A percentile compares a stretch with the other conserved stretches of the same genome.
Conservation (phyloP, 177 flowering plant genomes). For the Telopea speciosissima region DNA sequence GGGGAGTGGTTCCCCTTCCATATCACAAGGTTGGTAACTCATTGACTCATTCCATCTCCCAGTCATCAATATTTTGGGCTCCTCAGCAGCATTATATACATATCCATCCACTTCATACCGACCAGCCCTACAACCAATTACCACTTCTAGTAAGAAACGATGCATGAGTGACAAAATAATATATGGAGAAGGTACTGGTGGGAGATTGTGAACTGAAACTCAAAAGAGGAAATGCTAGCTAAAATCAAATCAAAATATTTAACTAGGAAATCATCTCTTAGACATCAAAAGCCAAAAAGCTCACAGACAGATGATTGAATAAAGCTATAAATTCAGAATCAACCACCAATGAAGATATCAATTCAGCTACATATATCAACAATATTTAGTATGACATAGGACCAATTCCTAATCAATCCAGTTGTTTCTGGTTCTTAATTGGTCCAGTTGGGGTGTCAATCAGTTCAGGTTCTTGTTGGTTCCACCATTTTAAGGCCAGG, state of each 20-base stretch:
- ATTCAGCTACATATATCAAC: background rate
- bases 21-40: slow-evolving; percentile 71
- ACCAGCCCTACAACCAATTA: slow-evolving; percentile 49
- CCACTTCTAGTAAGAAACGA: slow-evolving; percentile 3
- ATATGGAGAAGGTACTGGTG: background rate
- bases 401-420: no score
- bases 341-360: no score
- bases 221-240: background rate
- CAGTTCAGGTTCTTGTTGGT: no score
- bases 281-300: background rate
- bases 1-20: slow-evolving; percentile 70
- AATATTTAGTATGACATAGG: no score
- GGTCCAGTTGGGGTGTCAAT: no score
- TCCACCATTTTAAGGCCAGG: no score
- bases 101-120: slow-evolving; percentile 88
- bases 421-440: no score
- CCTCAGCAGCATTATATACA: slow-evolving; percentile 65
- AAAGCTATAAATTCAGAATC: background rate
- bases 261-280: background rate
- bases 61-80: slow-evolving; percentile 75
- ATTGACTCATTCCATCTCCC: slow-evolving; percentile 77
- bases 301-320: background rate
- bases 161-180: background rate
- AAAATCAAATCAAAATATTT: background rate
- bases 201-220: background rate